phyloP scores from a whole-genome alignment of 257 asterid species.

The Capsicum chinense region DNA sequence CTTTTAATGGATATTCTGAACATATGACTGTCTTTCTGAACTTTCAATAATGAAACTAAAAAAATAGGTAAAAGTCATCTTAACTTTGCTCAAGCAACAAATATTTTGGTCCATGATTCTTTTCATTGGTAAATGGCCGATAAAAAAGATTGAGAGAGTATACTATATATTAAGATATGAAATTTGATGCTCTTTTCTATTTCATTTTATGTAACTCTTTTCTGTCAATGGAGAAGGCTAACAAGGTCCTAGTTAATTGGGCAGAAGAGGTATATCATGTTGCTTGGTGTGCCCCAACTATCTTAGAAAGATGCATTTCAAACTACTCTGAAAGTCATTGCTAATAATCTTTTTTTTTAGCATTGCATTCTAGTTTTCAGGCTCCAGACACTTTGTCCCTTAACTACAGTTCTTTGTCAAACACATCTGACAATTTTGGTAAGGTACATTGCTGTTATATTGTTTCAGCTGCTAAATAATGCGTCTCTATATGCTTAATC shows the following conservation, averaged over 20 bases:
- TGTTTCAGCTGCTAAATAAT: neutral
- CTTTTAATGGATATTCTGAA: too few relatives aligned
- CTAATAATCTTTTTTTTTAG: neutral
- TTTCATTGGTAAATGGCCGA: too few relatives aligned
- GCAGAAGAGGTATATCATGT: conserved; percentile 63
- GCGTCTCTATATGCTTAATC: conserved; percentile 18
- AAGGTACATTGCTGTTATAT: conserved; percentile 58
- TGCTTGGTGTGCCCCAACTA: neutral
- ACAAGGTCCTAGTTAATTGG: conserved; percentile 65
- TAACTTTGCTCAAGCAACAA: too few relatives aligned
- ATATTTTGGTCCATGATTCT: too few relatives aligned
- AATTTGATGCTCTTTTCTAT: too few relatives aligned
- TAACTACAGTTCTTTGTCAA: conserved; percentile 81
- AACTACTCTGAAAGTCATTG: neutral
- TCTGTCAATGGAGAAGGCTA: conserved; percentile 72
- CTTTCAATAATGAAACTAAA: too few relatives aligned
- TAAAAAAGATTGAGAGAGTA: too few relatives aligned
- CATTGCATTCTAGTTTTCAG: conserved; percentile 59
- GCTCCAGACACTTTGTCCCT: conserved; percentile 72
- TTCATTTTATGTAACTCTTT: too few relatives aligned
- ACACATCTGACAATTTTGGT: conserved; percentile 74
- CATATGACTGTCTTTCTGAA: too few relatives aligned
- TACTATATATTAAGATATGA: too few relatives aligned
- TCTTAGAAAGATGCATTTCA: neutral
- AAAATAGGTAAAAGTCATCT: too few relatives aligned